Base-by-base conservation (phyloP, 169 alveolate species). In the Babesia ovis region DNA sequence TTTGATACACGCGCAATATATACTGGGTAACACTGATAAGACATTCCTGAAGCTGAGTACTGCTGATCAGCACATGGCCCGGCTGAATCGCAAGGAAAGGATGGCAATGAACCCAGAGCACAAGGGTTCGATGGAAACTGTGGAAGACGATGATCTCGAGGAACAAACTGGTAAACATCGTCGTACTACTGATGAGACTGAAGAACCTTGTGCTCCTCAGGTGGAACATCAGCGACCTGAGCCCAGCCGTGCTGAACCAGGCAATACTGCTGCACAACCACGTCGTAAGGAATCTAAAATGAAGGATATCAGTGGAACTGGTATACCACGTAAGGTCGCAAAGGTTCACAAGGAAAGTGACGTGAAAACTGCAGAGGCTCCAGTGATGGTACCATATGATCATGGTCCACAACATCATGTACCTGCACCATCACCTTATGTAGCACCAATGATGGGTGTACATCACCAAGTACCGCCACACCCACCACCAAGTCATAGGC, bases 21-120 rank as follows among this genome's bases (percentile, higher is more conserved):
- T 81, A 22, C 85, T 81, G 76, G 89, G 80, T 9, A 77, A 60
- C 34, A 39, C 42, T 27, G 89, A 81, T n/a, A 53, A 45, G 39
- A 22, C 66, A 22, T n/a, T 81, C 29, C 60, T 81, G 59, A 74
- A 66, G 18, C 80, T 81, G 20, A 48, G 39, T 48, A 37, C 22
- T 20, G 8, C 62, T 4, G 89, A 81, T 41, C 35, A 46, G 42
- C 66, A 81, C 18, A 29, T 81, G 12, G 74, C 89, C 1, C 66
- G 50, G 20, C 39, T 81, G 25, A 81, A 81, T 56, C 45, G 68
- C 25, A 41, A 41, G 51, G 84, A 81, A 25, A 60, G 89, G 8
- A 25, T 34, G 35, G 57, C 37, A 16, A 18, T 18, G 46, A 14
- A 16, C 9, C n/a, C 34, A 37, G 23, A 22, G n/a, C 23, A 25